Evolutionary conservation across 805 yeast species (phyloP), one percentile per base, ranked within the genome.

Genomic region (Saccharomycopsis microspora): DNA sequence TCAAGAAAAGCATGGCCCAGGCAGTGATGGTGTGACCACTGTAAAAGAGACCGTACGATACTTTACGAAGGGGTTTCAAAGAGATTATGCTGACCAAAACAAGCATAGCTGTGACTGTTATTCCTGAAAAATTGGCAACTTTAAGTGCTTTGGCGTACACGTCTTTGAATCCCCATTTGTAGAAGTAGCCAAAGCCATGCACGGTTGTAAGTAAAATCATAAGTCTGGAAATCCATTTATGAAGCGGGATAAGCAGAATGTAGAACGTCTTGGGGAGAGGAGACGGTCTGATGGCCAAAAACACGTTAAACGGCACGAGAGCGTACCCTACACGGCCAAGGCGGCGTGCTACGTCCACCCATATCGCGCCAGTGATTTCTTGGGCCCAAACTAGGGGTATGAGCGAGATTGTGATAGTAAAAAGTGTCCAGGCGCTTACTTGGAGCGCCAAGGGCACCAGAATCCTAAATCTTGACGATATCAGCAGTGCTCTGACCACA

Each of bases 161-260:
- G 1, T 69, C 68, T 4, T 64, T 66, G 0, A 57, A 32, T 1
- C 57, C 41, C 86, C 83, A 83, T 49, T 68, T 66, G 6, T 64
- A 57, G 3, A 73, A 34, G 57, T 67, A 84, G 1, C 78, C 80
- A 10, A 75, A 42, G 0, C 78, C 66, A 56, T 84, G 94, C 3
- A 71, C 43, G 0, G 70, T 40, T 0, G 72, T 70, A 33, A 72
- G 58, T 0, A 68, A 51, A 1, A 78, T 58, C 28, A 81, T 71
- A 1, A 78, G 37, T 50, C 90, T 65, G 3, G 88, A 79, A 1
- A 81, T 54, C 89, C 90, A 82, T 56, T 81, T 82, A 58, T 84
- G 94, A 5, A 83, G 55, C 19, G 67, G 67, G 8, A 84, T 57
- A 9, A 75, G 63, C 45, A 74, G 76, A 50, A 80, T 59, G 56